A percentile compares a stretch with the other conserved stretches of the same genome.
Conservation (phyloP, 176 grass and related monocot genomes). For the Aechmea fasciata region DNA sequence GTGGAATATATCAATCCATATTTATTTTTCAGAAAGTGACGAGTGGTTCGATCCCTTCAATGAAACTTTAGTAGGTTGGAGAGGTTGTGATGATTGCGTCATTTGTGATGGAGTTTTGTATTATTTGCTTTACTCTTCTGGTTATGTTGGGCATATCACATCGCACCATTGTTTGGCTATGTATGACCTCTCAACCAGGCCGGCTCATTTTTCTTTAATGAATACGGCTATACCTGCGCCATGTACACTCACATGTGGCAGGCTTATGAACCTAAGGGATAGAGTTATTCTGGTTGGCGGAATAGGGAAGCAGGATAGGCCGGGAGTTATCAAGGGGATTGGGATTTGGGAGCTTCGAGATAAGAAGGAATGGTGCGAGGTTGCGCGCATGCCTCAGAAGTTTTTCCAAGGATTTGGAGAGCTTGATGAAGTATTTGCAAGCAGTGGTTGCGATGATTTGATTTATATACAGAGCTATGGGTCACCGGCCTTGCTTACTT, state of each 20-base stretch:
- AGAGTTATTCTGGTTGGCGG: slow-evolving; percentile 69
- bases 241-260: slow-evolving; percentile 58
- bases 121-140: slow-evolving; percentile 58
- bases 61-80: slow-evolving; percentile 51
- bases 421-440: slow-evolving; percentile 79
- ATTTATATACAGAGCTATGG: slow-evolving; percentile 92
- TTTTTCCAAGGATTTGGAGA: slow-evolving; percentile 91
- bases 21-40: slow-evolving; percentile 41
- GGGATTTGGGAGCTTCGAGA: slow-evolving; percentile 65
- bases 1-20: slow-evolving; percentile 63
- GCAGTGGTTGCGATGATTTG: slow-evolving; percentile 60
- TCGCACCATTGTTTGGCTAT: slow-evolving; percentile 59
- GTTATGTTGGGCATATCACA: slow-evolving; percentile 38
- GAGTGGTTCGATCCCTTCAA: slow-evolving; percentile 45
- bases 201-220: slow-evolving; percentile 35
- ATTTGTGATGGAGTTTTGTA: slow-evolving; percentile 85
- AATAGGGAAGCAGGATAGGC: slow-evolving; percentile 74
- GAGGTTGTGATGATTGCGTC: slow-evolving; percentile 68
- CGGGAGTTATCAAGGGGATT: slow-evolving; percentile 88
- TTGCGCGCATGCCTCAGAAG: slow-evolving; percentile 79
- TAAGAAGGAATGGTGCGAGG: slow-evolving; percentile 55
- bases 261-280: slow-evolving; percentile 66
- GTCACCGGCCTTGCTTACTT: slow-evolving; percentile 67
- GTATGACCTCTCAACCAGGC: slow-evolving; percentile 50
- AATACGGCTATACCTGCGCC: slow-evolving; percentile 59